Base-by-base conservation (phyloP, 805 yeast species). In the Kazachstania africana region DNA sequence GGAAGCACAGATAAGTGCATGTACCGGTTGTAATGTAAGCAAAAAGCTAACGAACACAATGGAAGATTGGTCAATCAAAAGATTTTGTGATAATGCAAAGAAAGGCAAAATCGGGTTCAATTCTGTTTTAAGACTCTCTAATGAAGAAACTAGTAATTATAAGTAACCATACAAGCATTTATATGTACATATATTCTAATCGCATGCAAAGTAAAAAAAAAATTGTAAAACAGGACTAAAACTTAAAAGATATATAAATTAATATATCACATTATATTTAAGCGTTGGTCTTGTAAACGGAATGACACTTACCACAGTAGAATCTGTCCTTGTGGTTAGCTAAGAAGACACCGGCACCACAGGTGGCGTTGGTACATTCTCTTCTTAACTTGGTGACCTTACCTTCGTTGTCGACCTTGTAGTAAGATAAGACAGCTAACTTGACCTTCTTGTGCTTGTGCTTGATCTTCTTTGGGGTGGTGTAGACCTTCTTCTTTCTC, bases 401-500 rank as follows among this genome's bases (percentile, higher is more conserved):
- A 59, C 98, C 98, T 59, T 91, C 98, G 64, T 79, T 82, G 69
- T 85, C 94, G 60, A 91, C 96, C 78, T 88, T 87, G 85, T 87
- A 91, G 91, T 88, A 91, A 64, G 93, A 85, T 68, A 91, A 81
- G 67, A 91, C 96, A 69, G 96, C 97, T 63, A 91, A 77, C 82
- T 91, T 91, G 71, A 82, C 83, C 78, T 88, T 91, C 83, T 82
- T 91, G 81, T 84, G 95, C 81, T 85, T 87, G 93, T 91, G 97
- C 74, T 72, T 83, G 74, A 91, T 83, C 81, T 87, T 93, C 87
- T 91, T 91, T 76, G 98, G 98, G 64, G 97, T 88, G 73, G 97
- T 88, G 88, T 88, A 91, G 65, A 85, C 96, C 94, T 88, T 88
- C 95, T 91, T 91, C 91, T 91, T 91, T 79, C 95, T 88, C 91